Percentiles rank a stretch among this genome's conserved stretches.
Evolutionary conservation across 1,284 basidiomycete species (phyloP).

Genomic region (Pyrrhoderma lamaoense): DNA sequence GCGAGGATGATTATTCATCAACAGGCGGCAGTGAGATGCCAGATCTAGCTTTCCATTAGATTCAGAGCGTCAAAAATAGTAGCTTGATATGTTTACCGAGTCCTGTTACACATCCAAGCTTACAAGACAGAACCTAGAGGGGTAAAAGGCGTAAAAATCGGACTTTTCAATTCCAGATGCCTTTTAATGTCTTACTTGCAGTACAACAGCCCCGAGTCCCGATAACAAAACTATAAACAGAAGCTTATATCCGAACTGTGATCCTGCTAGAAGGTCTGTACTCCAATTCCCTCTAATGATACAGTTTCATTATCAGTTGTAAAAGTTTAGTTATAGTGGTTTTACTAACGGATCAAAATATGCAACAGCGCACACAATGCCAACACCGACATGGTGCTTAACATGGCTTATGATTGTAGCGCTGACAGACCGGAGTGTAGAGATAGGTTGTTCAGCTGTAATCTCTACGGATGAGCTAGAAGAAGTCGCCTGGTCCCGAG

Average conservation of each 20-base stretch:
- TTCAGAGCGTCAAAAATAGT: background rate
- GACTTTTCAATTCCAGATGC: too few species aligned
- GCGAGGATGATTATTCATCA: conserved; percentile 59
- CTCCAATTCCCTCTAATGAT: conserved; percentile 64
- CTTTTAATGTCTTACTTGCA: conserved; percentile 47
- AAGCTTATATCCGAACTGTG: conserved; percentile 75
- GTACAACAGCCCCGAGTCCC: conserved; percentile 74
- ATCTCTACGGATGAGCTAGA: background rate
- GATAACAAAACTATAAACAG: conserved; percentile 83
- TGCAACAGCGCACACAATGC: conserved; percentile 45
- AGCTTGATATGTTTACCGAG: conserved; percentile 41
- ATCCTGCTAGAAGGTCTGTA: conserved; percentile 69
- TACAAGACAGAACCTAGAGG: conserved; percentile 50
- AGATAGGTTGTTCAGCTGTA: background rate
- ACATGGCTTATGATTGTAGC: conserved; percentile 31
- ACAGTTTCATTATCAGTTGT: background rate
- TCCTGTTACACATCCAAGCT: conserved; percentile 64
- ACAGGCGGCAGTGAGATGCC: conserved; percentile 66
- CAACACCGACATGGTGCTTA: conserved; percentile 40
- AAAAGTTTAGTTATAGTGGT: background rate
- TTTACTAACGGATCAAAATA: conserved; percentile 50
- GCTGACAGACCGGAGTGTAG: background rate
- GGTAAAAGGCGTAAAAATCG: background rate
- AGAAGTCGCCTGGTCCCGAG: background rate
- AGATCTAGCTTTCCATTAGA: conserved; percentile 38